These are phyloP conservation scores for Cordyceps tenuipes DNA, from an alignment of 2,329 filamentous ascomycete genomes.

Conservation along the genomic window DNA sequence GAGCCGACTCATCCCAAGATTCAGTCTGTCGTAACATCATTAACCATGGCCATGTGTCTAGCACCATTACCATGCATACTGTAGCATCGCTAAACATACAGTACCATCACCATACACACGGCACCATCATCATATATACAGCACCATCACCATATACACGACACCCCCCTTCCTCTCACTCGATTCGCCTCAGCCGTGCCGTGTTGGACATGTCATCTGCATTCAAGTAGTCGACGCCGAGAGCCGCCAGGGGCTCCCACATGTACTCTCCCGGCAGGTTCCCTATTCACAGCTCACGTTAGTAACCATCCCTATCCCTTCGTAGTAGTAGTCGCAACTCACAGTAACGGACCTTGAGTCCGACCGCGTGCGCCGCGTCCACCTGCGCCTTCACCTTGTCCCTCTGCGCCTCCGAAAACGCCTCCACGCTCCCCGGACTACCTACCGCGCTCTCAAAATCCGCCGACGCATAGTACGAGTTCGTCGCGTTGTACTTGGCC, in stretches of 20 bases:
- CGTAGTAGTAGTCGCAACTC: background rate
- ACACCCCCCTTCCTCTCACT: background rate
- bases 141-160: background rate
- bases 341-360: slow-evolving; percentile 15
- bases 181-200: slow-evolving; percentile 10
- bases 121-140: background rate
- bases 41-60: no score
- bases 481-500: slow-evolving; percentile 12
- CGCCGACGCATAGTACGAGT: slow-evolving; percentile 15
- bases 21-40: no score
- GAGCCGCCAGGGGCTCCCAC: slow-evolving; percentile 13
- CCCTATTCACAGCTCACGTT: background rate
- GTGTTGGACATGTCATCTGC: slow-evolving; percentile 15
- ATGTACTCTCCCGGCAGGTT: slow-evolving; percentile 15
- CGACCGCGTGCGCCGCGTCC: slow-evolving; percentile 10
- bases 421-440: slow-evolving; percentile 7
- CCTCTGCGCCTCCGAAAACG: slow-evolving; percentile 12
- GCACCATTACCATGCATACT: background rate
- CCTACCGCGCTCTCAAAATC: slow-evolving; percentile 13
- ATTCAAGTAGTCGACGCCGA: slow-evolving; percentile 14
- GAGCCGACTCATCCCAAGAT: background rate
- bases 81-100: no score
- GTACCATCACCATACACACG: background rate
- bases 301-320: background rate
- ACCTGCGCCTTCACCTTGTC: slow-evolving; percentile 12